Evolutionary conservation across 2,329 filamentous ascomycete species (phyloP), one percentile per base, ranked within the genome.

Genomic region (Helicocarpus griseus): DNA sequence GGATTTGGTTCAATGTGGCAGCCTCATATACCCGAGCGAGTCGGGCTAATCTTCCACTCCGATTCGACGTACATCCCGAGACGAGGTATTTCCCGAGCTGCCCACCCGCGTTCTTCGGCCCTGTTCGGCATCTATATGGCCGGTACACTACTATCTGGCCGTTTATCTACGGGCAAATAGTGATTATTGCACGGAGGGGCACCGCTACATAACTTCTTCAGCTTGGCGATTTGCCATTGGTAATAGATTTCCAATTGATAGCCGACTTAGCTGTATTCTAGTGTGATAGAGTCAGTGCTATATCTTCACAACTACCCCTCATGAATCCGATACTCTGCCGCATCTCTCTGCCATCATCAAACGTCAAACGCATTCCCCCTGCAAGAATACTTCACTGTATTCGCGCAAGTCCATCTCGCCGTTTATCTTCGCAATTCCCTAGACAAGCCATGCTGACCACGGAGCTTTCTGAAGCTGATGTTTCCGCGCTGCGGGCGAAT

Each of bases 401-500:
- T 9, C n/a, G n/a, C 14, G 14, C 33, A 13, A 7, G 39, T 29
- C 17, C 9, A 49, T 40, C 17, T 39, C 22, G 14, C 9, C 2
- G 13, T 9, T n/a, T 38, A 5, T 50, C 55, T 41, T 35, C 13
- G 14, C 29, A 8, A n/a, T 53, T 22, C 41, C 53, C 39, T 48
- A 38, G 9, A 51, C 14, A 21, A 46, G 56, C 59, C 52, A 71
- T 69, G 66, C 60, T 69, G 48, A 69, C 66, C 22, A 66, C 65
- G 1, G 65, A 69, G 50, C 57, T 83, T 63, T 73, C 73, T 19
- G 74, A 79, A 44, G 64, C 73, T 17, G 69, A 79, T 35, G 66
- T 83, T 33, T 68, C 67, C 36, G 72, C 69, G 26, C 63, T 86
- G 49, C 78, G 76, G 53, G 77, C 84, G 36, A 76, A 84, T 56